Percentiles rank a stretch among this genome's conserved stretches.
phyloP scores from a whole-genome alignment of 257 asterid genomes.

The Cruciata laevipes region DNA sequence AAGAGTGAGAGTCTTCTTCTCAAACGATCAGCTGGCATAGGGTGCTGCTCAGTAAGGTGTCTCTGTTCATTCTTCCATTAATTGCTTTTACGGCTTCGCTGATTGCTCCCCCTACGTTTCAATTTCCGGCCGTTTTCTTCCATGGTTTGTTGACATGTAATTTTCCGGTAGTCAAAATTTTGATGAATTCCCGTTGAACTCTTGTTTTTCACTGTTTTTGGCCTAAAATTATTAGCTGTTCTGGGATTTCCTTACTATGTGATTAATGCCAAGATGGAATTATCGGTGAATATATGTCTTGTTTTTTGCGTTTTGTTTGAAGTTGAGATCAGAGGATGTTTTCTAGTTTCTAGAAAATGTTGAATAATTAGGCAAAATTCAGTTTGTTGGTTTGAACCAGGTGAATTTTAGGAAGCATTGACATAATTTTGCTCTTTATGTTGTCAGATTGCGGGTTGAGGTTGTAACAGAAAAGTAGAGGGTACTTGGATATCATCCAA shows the following conservation, averaged over 20 bases:
- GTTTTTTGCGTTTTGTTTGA: background rate
- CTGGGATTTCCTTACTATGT: background rate
- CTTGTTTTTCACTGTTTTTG: background rate
- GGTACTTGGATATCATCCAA: background rate
- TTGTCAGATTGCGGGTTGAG: background rate
- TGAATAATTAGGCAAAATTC: background rate
- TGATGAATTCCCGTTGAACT: slow-evolving; percentile 5
- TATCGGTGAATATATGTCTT: background rate
- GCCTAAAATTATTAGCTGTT: background rate
- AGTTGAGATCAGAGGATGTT: background rate
- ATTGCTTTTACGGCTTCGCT: background rate
- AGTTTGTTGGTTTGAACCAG: background rate
- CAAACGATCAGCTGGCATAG: background rate
- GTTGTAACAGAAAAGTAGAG: background rate
- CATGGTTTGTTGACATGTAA: background rate
- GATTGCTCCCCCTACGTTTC: background rate
- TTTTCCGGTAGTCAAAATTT: slow-evolving; percentile 6
- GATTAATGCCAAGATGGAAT: background rate
- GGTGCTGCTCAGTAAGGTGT: slow-evolving; percentile 5
- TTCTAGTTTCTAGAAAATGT: background rate
- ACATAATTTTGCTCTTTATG: background rate
- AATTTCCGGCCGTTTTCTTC: background rate
- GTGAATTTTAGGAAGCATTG: background rate
- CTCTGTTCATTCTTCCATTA: background rate
- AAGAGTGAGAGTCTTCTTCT: background rate